These are phyloP conservation scores for Diaporthe vaccinii DNA, from an alignment of 2,329 filamentous ascomycete species.

Conservation along the genomic window DNA sequence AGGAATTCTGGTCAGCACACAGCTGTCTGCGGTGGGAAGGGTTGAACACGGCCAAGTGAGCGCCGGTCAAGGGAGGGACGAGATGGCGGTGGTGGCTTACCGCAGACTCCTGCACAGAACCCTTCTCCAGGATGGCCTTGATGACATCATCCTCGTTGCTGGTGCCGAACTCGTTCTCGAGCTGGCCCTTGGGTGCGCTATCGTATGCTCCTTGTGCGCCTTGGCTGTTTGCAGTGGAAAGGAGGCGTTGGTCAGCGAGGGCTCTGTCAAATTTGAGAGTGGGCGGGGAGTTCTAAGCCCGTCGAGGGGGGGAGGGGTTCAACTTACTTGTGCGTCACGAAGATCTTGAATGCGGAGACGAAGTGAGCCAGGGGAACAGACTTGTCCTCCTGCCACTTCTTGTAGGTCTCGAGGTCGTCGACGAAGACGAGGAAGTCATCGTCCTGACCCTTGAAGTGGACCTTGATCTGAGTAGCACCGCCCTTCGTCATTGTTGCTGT, in stretches of 20 bases:
- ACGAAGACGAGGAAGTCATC: constrained; percentile 73
- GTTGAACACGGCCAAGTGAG: not conserved
- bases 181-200: constrained; percentile 77
- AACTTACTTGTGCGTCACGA: constrained; percentile 91
- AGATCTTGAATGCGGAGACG: constrained; percentile 89
- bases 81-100: constrained; percentile 48
- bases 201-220: constrained; percentile 87
- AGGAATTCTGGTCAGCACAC: constrained; percentile 34
- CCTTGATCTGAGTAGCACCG: constrained; percentile 79
- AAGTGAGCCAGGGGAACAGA: constrained; percentile 82
- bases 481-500: constrained; percentile 54
- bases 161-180: constrained; percentile 92
- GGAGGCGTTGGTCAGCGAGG: constrained; percentile 24
- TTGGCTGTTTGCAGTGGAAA: constrained; percentile 69
- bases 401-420: constrained; percentile 73
- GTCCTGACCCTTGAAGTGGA: constrained; percentile 83
- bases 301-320: constrained; percentile 57
- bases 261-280: not conserved
- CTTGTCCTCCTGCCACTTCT: constrained; percentile 87
- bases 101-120: constrained; percentile 73
- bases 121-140: constrained; percentile 83
- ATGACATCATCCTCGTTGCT: constrained; percentile 84
- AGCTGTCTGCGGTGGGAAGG: not conserved
- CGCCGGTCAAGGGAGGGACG: not conserved
- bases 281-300: not conserved